Evolutionary conservation across 2,329 filamentous ascomycete genomes (phyloP), one percentile per base, ranked within the genome.

Genomic region (Neobulgaria alba): DNA sequence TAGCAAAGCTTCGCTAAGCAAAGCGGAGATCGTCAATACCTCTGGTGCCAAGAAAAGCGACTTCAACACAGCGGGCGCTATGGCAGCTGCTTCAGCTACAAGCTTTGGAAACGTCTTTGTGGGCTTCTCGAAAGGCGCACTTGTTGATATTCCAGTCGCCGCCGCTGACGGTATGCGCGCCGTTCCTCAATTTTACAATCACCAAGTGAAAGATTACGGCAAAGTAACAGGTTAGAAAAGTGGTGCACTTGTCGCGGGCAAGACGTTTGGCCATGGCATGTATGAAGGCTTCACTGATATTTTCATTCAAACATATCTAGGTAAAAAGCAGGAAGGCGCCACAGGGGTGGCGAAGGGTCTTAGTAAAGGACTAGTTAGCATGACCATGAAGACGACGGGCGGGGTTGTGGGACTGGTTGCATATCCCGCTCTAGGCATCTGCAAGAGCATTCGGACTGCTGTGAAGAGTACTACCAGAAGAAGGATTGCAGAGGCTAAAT

Each of bases 191-290:
- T 58, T 75, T 2, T 75, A 74, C 46, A 0, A 80, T 88, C 69
- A 85, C 89, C 58, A 81, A 93, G 48, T 85, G 82, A 33, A 63
- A 92, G 37, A 83, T 82, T 0, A 64, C 92, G 29, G 82, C 85
- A 84, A 83, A 49, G 82, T 95, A 4, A 87, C 82, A 0, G 82
- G 79, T 36, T 65, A 92, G 41, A 71, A 76, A 39, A 84, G 78
- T 45, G 88, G 88, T 0, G 61, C 93, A 19, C 77, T 71, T 44
- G 78, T 86, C 31, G 88, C 86, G 2, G 76, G 82, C 1, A n/a
- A n/a, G n/a, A 86, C 82, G 43, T 7, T 47, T 36, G 23, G 10
- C 41, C 35, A 37, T 14, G 47, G 47, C 9, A 38, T 49, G 19
- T 14, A 23, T 14, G 47, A 43, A 17, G 47, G 47, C 2, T 10